phyloP scores from a whole-genome alignment of 2,329 filamentous ascomycete species.

The Arachnopeziza araneosa region DNA sequence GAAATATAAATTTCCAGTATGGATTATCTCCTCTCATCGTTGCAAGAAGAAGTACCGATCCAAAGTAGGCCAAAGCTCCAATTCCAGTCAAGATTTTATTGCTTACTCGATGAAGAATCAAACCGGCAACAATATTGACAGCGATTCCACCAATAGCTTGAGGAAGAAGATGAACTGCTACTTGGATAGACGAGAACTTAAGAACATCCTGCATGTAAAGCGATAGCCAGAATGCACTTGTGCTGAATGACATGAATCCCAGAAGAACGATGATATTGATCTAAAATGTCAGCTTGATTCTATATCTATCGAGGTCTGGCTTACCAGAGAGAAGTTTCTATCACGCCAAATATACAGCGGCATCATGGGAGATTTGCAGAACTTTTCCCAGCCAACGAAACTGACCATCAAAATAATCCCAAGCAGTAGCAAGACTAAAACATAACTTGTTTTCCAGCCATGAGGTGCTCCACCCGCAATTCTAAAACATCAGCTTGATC shows the following conservation, averaged over 20 bases:
- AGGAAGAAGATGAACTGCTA: constrained; percentile 59
- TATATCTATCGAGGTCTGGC: constrained; percentile 15
- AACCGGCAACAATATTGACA: constrained; percentile 57
- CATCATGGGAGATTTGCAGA: constrained; percentile 46
- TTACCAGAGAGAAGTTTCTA: constrained; percentile 56
- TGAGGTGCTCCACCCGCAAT: constrained; percentile 36
- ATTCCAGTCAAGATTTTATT: constrained; percentile 55
- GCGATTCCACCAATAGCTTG: constrained; percentile 59
- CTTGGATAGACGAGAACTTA: constrained; percentile 46
- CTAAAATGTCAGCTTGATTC: constrained; percentile 27
- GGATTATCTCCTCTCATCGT: constrained; percentile 47
- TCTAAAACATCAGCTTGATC: constrained; percentile 7
- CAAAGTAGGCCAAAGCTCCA: constrained; percentile 36
- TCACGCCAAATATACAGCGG: constrained; percentile 53
- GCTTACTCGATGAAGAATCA: constrained; percentile 57
- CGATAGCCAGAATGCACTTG: constrained; percentile 55
- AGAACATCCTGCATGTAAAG: constrained; percentile 58
- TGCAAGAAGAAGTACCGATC: constrained; percentile 45
- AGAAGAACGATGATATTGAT: constrained; percentile 51
- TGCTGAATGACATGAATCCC: constrained; percentile 56
- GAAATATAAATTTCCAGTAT: constrained; percentile 64
- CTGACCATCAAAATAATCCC: constrained; percentile 50
- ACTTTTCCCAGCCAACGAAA: constrained; percentile 59
- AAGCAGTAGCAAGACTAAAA: constrained; percentile 56
- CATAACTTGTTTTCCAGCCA: constrained; percentile 58